Percentiles rank a stretch among this genome's conserved stretches.
phyloP scores from a whole-genome alignment of 2,329 filamentous ascomycete species.

The Alternaria hordeiaustralica region DNA sequence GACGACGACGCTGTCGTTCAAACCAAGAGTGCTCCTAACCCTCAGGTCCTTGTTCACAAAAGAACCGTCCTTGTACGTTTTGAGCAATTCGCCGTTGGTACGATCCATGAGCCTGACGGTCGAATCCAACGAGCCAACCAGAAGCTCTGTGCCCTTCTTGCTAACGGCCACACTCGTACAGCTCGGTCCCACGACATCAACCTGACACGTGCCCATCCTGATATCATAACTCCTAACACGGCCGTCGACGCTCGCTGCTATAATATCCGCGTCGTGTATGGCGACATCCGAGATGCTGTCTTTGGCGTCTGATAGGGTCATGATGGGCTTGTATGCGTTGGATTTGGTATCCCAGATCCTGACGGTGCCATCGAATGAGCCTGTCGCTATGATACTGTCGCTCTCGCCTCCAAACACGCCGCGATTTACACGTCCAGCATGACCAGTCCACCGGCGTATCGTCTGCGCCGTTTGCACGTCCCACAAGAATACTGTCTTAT shows the following conservation, averaged over 20 bases:
- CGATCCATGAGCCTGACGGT: conserved; percentile 83
- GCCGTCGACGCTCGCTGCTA: conserved; percentile 84
- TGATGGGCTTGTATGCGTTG: conserved; percentile 67
- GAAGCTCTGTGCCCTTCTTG: conserved; percentile 73
- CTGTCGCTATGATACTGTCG: conserved; percentile 74
- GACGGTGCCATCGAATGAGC: conserved; percentile 76
- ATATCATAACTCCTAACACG: conserved; percentile 83
- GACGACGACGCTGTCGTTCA: conserved; percentile 77
- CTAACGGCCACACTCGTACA: conserved; percentile 80
- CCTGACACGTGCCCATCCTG: conserved; percentile 69
- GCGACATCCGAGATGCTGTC: conserved; percentile 66
- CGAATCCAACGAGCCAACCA: conserved; percentile 79
- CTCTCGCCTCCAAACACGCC: conserved; percentile 79
- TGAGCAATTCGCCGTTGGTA: conserved; percentile 73
- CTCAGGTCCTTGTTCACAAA: conserved; percentile 73
- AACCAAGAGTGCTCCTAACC: conserved; percentile 77
- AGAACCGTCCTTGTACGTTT: conserved; percentile 67
- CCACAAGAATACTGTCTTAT: conserved; percentile 92
- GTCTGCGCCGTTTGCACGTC: conserved; percentile 85
- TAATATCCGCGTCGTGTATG: conserved; percentile 60
- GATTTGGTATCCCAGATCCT: conserved; percentile 65
- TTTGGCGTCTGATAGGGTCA: conserved; percentile 74
- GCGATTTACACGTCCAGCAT: conserved; percentile 76
- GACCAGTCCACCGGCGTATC: conserved; percentile 74
- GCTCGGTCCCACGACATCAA: conserved; percentile 52